Evolutionary conservation across 2,329 filamentous ascomycete species (phyloP).

Genomic region (Dactylonectria estremocensis): DNA sequence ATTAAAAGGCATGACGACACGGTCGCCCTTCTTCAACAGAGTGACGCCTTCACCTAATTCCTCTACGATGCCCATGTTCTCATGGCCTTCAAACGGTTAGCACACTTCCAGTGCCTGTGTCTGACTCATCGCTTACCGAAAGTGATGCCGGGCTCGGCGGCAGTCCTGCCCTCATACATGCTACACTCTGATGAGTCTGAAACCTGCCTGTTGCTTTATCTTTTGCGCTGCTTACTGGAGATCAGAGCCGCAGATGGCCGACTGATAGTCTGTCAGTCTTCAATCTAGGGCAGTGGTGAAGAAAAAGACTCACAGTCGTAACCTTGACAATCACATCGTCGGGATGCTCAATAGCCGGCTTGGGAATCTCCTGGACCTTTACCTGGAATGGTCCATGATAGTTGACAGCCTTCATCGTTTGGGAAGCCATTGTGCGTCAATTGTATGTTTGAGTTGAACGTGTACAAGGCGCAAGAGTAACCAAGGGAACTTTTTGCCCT

Average conservation of each 20-base stretch:
- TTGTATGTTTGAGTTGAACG: too few species aligned
- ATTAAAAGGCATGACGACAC: slow-evolving; percentile 77
- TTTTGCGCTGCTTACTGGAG: slow-evolving; percentile 55
- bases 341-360: slow-evolving; percentile 73
- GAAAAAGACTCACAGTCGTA: slow-evolving; percentile 66
- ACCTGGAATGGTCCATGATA: slow-evolving; percentile 75
- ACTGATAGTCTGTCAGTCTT: slow-evolving; percentile 41
- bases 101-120: too few species aligned
- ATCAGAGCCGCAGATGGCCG: slow-evolving; percentile 69
- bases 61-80: slow-evolving; percentile 73
- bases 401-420: slow-evolving; percentile 73
- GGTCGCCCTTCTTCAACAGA: slow-evolving; percentile 73
- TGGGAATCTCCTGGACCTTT: slow-evolving; percentile 72
- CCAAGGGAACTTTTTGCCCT: not conserved
- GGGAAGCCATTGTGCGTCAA: slow-evolving; percentile 39
- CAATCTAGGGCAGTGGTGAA: not conserved
- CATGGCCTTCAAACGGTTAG: slow-evolving; percentile 58
- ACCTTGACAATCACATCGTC: slow-evolving; percentile 77
- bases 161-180: slow-evolving; percentile 78
- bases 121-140: slow-evolving; percentile 59
- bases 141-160: slow-evolving; percentile 73
- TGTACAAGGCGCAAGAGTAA: not conserved
- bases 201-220: fast-evolving
- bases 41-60: slow-evolving; percentile 72
- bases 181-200: slow-evolving; percentile 51